Conservation (phyloP, 805 yeast genomes). For the Starmera dryadoides region DNA sequence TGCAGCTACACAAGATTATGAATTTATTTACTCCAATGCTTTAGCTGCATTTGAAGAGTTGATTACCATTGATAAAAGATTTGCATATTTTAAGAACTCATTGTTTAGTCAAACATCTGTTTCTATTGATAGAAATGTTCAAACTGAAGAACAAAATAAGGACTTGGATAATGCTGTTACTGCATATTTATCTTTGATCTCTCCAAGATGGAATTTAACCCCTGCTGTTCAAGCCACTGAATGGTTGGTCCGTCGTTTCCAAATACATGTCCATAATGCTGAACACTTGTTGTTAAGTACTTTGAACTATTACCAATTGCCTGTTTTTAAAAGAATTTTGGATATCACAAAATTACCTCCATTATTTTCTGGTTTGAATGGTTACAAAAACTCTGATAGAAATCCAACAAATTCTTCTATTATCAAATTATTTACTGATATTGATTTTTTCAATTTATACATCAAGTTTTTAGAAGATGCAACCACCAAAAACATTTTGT, state of each 20-base stretch:
- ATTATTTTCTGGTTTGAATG: constrained; percentile 62
- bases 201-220: constrained; percentile 69
- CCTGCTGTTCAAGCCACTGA: constrained; percentile 81
- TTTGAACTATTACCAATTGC: constrained; percentile 72
- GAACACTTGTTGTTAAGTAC: constrained; percentile 66
- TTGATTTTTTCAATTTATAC: constrained; percentile 60
- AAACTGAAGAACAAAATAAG: constrained; percentile 68
- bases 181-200: constrained; percentile 63
- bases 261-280: constrained; percentile 72
- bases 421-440: constrained; percentile 66
- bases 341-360: constrained; percentile 76
- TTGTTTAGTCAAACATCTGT: constrained; percentile 81
- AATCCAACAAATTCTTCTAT: constrained; percentile 63
- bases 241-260: constrained; percentile 91
- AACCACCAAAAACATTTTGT: constrained; percentile 48
- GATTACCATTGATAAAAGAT: constrained; percentile 65
- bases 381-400: constrained; percentile 56
- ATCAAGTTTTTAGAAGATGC: constrained; percentile 39
- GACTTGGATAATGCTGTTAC: constrained; percentile 69
- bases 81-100: constrained; percentile 59
- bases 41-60: constrained; percentile 72
- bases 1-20: constrained; percentile 94
- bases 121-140: constrained; percentile 74
- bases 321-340: constrained; percentile 68
- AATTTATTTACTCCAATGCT: constrained; percentile 64